Conservation (phyloP, 805 yeast species). For the Starmerella stellata region DNA sequence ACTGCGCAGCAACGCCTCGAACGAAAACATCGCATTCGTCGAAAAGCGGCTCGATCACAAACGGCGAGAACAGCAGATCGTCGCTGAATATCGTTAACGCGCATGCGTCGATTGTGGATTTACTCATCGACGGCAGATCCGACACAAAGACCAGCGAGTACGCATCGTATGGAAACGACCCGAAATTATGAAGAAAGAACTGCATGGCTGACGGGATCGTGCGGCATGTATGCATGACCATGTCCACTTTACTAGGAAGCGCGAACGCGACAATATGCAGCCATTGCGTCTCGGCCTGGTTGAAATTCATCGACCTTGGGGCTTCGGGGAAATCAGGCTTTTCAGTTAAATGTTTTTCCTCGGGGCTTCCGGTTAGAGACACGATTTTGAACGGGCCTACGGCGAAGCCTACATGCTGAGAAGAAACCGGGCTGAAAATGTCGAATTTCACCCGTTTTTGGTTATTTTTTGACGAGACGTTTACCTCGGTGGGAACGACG, state of each 20-base stretch:
- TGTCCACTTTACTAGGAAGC: conserved; percentile 25
- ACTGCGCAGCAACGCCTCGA: conserved; percentile 62
- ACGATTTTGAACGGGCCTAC: conserved; percentile 68
- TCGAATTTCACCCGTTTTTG: conserved; percentile 61
- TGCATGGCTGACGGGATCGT: conserved; percentile 66
- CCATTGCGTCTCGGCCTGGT: conserved; percentile 16
- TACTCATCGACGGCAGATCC: conserved; percentile 23
- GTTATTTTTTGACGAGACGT: conserved; percentile 56
- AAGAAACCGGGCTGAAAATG: conserved; percentile 65
- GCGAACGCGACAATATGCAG: conserved; percentile 15
- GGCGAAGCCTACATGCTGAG: conserved; percentile 92
- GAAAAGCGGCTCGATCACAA: conserved; percentile 61
- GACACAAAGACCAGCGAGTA: conserved; percentile 56
- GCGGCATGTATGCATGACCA: conserved; percentile 46
- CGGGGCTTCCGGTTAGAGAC: conserved; percentile 30
- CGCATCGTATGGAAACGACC: conserved; percentile 79
- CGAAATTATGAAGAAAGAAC: conserved; percentile 69
- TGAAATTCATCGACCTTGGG: conserved; percentile 11
- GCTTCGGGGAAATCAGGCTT: conserved; percentile 4
- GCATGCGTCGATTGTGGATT: conserved; percentile 46
- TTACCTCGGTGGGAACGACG: conserved; percentile 34
- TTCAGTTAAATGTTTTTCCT: conserved; percentile 14
- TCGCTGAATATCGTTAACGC: conserved; percentile 51
- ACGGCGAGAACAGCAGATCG: conserved; percentile 49
- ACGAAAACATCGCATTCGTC: conserved; percentile 49